Conservation (phyloP, 768 basidiomycete species). For the Amyloporia xantha region DNA sequence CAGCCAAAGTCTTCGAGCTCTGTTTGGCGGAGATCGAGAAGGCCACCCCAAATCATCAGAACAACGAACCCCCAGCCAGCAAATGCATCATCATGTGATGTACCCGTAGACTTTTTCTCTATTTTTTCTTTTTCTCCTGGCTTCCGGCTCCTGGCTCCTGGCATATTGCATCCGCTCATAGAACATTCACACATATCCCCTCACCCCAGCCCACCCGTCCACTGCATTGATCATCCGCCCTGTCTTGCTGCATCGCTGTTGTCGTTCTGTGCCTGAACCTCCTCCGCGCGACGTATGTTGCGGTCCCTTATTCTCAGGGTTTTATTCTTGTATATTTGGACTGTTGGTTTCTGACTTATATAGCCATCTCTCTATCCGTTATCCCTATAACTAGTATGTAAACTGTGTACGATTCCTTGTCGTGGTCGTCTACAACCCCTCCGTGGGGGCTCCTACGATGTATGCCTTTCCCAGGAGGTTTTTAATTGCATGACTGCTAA, state of each 20-base stretch:
- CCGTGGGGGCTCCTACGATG: conserved; percentile 7
- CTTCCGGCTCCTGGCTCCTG: no score
- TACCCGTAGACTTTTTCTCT: conserved; percentile 16
- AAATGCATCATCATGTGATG: conserved; percentile 53
- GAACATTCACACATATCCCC: conserved; percentile 9
- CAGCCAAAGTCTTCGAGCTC: conserved; percentile 80
- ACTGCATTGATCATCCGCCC: conserved; percentile 4
- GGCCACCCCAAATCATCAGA: conserved; percentile 46
- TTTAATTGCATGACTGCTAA: conserved; percentile 12
- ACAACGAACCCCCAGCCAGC: conserved; percentile 35
- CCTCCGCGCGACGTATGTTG: not conserved
- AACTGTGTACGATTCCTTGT: conserved; percentile 18
- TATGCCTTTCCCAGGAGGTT: conserved; percentile 14
- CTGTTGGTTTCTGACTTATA: conserved; percentile 9
- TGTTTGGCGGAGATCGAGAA: conserved; percentile 82
- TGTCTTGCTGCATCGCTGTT: conserved; percentile 11
- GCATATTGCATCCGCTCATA: conserved; percentile 10
- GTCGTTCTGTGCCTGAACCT: conserved; percentile 10
- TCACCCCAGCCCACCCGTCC: conserved; percentile 2
- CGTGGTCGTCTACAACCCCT: conserved; percentile 12
- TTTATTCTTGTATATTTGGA: conserved; percentile 17
- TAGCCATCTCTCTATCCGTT: not conserved
- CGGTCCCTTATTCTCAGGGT: conserved; percentile 9
- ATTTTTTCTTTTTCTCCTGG: no score
- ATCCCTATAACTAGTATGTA: conserved; percentile 13